A percentile compares a stretch with the other conserved stretches of the same genome.
These are phyloP conservation scores for Didymella glomerata DNA, from an alignment of 2,329 filamentous ascomycete species.

Conservation along the genomic window DNA sequence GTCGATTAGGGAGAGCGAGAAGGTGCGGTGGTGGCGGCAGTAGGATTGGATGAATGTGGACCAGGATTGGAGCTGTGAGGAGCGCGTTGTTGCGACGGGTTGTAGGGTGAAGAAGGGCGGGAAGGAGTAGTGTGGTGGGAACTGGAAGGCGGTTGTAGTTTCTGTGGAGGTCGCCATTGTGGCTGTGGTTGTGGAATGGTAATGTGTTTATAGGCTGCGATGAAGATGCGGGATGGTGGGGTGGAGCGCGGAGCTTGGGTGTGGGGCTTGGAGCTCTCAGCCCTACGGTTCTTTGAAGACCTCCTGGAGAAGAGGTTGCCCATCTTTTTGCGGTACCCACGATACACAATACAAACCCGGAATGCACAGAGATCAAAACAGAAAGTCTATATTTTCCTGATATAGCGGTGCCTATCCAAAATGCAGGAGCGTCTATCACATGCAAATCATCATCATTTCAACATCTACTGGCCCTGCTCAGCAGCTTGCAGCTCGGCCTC, in stretches of 20 bases:
- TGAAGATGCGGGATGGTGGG: constrained; percentile 7
- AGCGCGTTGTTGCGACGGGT: constrained; percentile 74
- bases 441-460: constrained; percentile 11
- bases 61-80: constrained; percentile 85
- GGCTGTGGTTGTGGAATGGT: background rate
- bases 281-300: background rate
- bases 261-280: constrained; percentile 15
- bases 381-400: constrained; percentile 3
- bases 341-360: background rate
- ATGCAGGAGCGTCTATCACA: constrained; percentile 18
- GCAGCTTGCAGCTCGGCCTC: constrained; percentile 54
- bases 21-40: constrained; percentile 79
- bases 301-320: background rate
- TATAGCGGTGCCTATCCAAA: constrained; percentile 4
- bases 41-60: constrained; percentile 83
- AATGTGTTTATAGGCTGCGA: background rate
- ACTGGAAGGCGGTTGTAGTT: constrained; percentile 43
- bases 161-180: constrained; percentile 13
- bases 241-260: constrained; percentile 16
- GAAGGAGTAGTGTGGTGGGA: constrained; percentile 70
- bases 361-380: background rate
- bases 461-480: constrained; percentile 32
- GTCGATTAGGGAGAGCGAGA: constrained; percentile 73
- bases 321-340: too few relatives aligned
- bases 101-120: constrained; percentile 88